Conservation (phyloP, 495 filamentous ascomycete genomes). For the Penicillium pulvis region DNA sequence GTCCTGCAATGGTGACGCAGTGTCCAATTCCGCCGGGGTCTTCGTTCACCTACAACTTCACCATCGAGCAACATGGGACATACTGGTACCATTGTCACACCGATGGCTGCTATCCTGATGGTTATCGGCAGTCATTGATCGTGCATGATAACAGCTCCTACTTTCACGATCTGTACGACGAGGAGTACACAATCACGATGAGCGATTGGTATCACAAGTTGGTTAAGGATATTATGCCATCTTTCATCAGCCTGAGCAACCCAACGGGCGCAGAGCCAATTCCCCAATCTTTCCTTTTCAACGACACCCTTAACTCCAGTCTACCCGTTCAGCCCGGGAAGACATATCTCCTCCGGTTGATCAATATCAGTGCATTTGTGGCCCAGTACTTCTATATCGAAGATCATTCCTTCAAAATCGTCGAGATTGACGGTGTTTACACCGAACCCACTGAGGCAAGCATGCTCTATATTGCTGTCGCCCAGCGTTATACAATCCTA, state of each 20-base stretch:
- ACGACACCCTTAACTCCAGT: constrained; percentile 58
- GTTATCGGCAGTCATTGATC: constrained; percentile 69
- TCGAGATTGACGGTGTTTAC: constrained; percentile 57
- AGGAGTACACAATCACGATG: constrained; percentile 64
- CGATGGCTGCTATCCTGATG: constrained; percentile 72
- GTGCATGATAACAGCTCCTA: constrained; percentile 67
- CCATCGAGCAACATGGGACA: constrained; percentile 72
- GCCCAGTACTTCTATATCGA: constrained; percentile 81
- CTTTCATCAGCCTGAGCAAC: constrained; percentile 52
- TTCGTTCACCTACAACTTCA: constrained; percentile 76
- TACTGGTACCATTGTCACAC: constrained; percentile 86
- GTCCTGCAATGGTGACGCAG: constrained; percentile 62
- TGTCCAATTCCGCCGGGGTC: constrained; percentile 78
- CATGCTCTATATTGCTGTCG: constrained; percentile 67
- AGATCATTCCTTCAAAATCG: constrained; percentile 63
- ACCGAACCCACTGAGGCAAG: constrained; percentile 58
- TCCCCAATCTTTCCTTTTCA: constrained; percentile 56
- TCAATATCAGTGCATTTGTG: constrained; percentile 76
- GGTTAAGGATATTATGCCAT: constrained; percentile 41
- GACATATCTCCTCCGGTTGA: constrained; percentile 76
- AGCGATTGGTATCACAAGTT: constrained; percentile 65
- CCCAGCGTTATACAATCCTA: constrained; percentile 70
- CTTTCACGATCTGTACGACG: constrained; percentile 62
- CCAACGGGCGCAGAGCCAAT: constrained; percentile 57
- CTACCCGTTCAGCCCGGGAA: constrained; percentile 67